Conservation (phyloP, 2,329 filamentous ascomycete genomes). For the Penicillium polonicum region DNA sequence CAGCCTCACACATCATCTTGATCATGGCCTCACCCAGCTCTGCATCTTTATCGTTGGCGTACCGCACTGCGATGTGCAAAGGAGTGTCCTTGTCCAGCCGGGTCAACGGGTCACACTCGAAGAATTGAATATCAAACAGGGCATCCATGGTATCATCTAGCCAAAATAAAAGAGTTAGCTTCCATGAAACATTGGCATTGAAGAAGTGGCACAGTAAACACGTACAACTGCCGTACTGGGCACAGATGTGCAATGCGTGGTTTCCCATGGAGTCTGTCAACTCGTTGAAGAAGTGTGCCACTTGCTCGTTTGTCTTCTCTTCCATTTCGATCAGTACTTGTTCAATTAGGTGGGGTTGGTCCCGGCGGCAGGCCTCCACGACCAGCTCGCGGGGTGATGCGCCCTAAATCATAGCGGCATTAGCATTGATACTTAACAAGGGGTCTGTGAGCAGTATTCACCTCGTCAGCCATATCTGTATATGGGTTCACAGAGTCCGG, state of each 20-base stretch:
- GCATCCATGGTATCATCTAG: slow-evolving; percentile 50
- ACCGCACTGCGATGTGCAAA: slow-evolving; percentile 47
- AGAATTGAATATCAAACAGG: slow-evolving; percentile 49
- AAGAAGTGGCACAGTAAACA: slow-evolving; percentile 20
- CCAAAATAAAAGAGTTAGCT: neutral
- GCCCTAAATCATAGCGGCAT: slow-evolving; percentile 56
- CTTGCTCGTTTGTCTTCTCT: slow-evolving; percentile 58
- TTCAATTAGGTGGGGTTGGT: slow-evolving; percentile 82
- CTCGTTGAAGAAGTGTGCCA: slow-evolving; percentile 77
- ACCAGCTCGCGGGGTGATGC: slow-evolving; percentile 81
- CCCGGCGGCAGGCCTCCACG: slow-evolving; percentile 87
- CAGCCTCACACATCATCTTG: slow-evolving; percentile 51
- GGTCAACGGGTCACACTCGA: slow-evolving; percentile 50
- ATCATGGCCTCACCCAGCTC: slow-evolving; percentile 47
- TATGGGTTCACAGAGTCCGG: neutral
- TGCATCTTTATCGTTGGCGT: slow-evolving; percentile 48
- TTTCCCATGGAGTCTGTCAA: slow-evolving; percentile 84
- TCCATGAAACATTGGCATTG: neutral
- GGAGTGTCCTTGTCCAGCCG: slow-evolving; percentile 49
- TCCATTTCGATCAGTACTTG: slow-evolving; percentile 67
- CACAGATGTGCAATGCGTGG: slow-evolving; percentile 85
- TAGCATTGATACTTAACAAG: neutral
- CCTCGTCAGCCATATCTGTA: slow-evolving; percentile 44
- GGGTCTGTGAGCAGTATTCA: slow-evolving; percentile 22
- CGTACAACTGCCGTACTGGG: slow-evolving; percentile 79